These are phyloP conservation scores for Pythium pyrilobum DNA, from an alignment of 352 stramenopile species.

Conservation along the genomic window DNA sequence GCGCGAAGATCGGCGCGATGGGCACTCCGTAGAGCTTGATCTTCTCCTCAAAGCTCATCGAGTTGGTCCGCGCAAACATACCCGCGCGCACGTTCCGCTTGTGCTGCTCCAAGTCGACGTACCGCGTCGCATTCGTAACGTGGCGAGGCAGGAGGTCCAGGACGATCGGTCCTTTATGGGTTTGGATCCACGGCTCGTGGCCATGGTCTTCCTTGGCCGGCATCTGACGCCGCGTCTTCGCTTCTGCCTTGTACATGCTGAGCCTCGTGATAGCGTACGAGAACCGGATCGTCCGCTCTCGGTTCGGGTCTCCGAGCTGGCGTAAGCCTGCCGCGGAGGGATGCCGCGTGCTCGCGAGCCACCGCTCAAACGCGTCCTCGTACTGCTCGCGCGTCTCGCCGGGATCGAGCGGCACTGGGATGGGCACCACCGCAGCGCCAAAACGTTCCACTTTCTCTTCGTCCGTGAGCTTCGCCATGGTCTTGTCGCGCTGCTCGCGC, in stretches of 20 bases:
- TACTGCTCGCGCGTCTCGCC: constrained; percentile 2
- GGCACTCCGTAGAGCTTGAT: neutral
- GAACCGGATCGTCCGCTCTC: neutral
- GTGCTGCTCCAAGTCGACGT: too few relatives aligned
- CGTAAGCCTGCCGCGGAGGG: too few relatives aligned
- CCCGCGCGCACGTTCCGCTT: too few relatives aligned
- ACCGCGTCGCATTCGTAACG: too few relatives aligned
- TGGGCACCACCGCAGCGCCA: neutral
- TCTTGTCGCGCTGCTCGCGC: neutral
- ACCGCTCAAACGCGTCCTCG: neutral
- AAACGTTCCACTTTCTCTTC: neutral
- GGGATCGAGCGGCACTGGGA: neutral
- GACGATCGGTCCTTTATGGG: too few relatives aligned
- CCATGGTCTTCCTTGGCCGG: too few relatives aligned
- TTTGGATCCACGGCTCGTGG: too few relatives aligned
- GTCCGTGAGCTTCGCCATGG: neutral
- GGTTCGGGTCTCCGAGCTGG: neutral
- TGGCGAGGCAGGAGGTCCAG: too few relatives aligned
- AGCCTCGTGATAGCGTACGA: too few relatives aligned
- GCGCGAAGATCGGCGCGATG: constrained; percentile 12
- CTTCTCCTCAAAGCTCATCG: constrained; percentile 1
- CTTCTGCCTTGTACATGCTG: too few relatives aligned
- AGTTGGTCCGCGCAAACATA: too few relatives aligned
- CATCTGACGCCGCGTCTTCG: too few relatives aligned
- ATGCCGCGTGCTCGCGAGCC: neutral